Base-by-base conservation (phyloP, 306 rosid genomes). In the Quercus suber region DNA sequence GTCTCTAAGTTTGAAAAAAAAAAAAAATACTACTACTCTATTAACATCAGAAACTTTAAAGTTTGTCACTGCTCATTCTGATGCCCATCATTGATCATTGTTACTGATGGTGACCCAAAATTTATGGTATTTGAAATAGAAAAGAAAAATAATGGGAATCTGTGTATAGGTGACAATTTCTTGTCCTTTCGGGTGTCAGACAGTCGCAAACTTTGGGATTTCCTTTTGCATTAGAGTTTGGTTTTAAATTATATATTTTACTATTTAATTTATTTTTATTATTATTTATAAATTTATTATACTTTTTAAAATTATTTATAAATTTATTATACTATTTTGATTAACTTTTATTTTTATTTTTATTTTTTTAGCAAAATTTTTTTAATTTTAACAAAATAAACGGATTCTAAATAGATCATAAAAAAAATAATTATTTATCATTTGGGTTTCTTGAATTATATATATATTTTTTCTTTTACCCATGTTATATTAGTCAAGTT, bases 31-130 rank as follows among this genome's bases (percentile, higher is more conserved):
- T 41, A 35, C 8, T 71, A 85, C 88, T 78, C 90, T 86, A 81
- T 87, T 92, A 86, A 90, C 92, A 83, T 84, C 94, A 88, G 72
- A 49, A 55, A 14, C 91, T 84, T 81, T 77, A 82, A 63, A 83
- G 82, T 59, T 71, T 61, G 78, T 83, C 84, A 69, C 86, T 80
- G 84, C 70, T 65, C 49, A 82, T 87, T 84, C 85, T 84, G 64
- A 52, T 80, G 68, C 84, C 76, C 53, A 49, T 49, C 53, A 49
- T 49, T 49, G 53, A 78, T 84, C 83, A 89, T 86, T 81, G 86
- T 86, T 76, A 82, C 76, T 76, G 91, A 89, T 77, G 79, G 84
- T 76, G 93, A 88, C 87, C 80, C 86, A 78, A 55, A 82, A 83
- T 75, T 81, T 80, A 82, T 73, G 65, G 71, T 55, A 41, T 8